These are phyloP conservation scores for Lenzites betulinus DNA, from an alignment of 768 basidiomycete genomes.

Conservation along the genomic window DNA sequence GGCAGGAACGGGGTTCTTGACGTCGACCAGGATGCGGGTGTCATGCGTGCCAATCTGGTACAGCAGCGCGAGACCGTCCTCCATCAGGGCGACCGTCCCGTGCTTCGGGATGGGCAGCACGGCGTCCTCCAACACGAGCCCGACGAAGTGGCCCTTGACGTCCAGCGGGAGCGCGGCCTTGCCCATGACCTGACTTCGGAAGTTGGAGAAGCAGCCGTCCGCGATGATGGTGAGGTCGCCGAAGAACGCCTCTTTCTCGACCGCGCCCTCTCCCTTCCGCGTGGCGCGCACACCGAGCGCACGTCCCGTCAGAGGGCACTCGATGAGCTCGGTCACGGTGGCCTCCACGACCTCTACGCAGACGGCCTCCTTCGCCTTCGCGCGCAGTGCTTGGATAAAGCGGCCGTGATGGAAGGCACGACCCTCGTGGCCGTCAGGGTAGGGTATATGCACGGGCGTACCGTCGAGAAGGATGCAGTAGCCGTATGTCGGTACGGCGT, in stretches of 20 bases:
- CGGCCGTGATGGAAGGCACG: conserved; percentile 93
- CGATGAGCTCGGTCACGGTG: conserved; percentile 75
- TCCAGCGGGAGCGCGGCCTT: conserved; percentile 47
- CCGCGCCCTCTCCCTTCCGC: conserved; percentile 37
- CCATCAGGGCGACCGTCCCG: conserved; percentile 82
- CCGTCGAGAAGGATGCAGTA: conserved; percentile 79
- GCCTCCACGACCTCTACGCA: conserved; percentile 85
- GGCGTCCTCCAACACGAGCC: conserved; percentile 78
- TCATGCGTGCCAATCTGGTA: conserved; percentile 91
- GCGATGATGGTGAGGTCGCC: conserved; percentile 86
- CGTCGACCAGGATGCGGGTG: conserved; percentile 92
- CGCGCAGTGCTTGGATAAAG: conserved; percentile 80
- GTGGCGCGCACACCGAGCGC: conserved; percentile 71
- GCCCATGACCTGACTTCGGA: conserved; percentile 71
- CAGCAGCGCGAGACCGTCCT: conserved; percentile 85
- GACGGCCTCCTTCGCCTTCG: conserved; percentile 59
- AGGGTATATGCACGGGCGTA: conserved; percentile 83
- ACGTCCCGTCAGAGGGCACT: conserved; percentile 50
- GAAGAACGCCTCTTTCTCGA: conserved; percentile 53
- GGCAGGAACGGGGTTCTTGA: conserved; percentile 79
- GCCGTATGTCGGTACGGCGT: conserved; percentile 78
- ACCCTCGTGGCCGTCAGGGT: conserved; percentile 73
- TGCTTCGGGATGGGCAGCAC: conserved; percentile 71
- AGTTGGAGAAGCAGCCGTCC: conserved; percentile 95
- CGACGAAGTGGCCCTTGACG: conserved; percentile 81